Evolutionary conservation across 179 eudicot species (phyloP), one percentile per base, ranked within the genome.

Genomic region (Actinidia chinensis): DNA sequence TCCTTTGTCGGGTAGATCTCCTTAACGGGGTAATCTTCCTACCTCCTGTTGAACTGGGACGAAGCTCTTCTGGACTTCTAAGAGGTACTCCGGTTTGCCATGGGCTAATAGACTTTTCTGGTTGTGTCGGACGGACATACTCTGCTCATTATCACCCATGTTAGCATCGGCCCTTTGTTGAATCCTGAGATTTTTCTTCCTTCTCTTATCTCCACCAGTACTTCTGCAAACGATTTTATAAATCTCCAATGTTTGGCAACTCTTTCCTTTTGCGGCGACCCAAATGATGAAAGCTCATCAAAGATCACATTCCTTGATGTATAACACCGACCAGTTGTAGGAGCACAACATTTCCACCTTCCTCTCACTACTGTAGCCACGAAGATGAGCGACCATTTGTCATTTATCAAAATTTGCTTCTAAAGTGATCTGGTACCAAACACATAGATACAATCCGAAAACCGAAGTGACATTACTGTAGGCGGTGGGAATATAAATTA

Each of bases 271-370:
- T 8, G 50, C 12, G 50, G 5, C 6, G 71, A 10, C 22, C 71
- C 0, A 6, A 0, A 10, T 48, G 52, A 48, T 48, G 8, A 48
- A 48, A 14, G 64, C 18, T 77, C 73, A 77, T 66, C 64, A 51
- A 77, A 66, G 13, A 66, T 48, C 9, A 77, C 79, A 47, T 63
- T 65, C 33, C 33, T 28, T 18, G 79, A 76, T 3, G 64, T 36
- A 33, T 76, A 76, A 4, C 50, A 76, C 0, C 14, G n/a, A 0
- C 59, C 23, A 44, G 25, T 75, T 12, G 55, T 75, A 1, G 79
- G 71, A 23, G 63, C 46, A 17, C 71, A 47, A 25, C 71, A 76
- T 50, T 20, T 22, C 47, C 71, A 76, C 18, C 71, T 76, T 76
- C 15, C 59, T 76, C 8, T 76, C 4, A 55, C 6, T 25, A 44